Evolutionary conservation across 257 asterid genomes (phyloP).

Genomic region (Oldenlandia corymbosa): DNA sequence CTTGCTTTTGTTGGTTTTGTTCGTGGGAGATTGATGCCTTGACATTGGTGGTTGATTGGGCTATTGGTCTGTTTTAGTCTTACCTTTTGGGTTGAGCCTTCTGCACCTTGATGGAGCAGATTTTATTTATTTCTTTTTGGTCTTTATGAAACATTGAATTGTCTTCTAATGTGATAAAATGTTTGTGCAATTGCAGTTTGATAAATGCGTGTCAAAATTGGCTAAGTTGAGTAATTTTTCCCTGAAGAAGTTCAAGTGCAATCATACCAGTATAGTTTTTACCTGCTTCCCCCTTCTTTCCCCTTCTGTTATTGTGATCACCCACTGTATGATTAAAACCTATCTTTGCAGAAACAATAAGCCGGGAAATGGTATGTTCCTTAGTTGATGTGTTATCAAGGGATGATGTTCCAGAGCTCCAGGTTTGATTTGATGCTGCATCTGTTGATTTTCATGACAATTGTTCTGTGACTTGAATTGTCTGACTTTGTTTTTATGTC

Average conservation of each 20-base stretch:
- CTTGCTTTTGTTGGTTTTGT: too few relatives aligned
- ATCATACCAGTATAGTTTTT: too few relatives aligned
- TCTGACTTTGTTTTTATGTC: constrained; percentile 13
- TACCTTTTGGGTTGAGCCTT: too few relatives aligned
- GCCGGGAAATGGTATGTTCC: constrained; percentile 91
- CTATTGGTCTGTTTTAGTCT: background rate
- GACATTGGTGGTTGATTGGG: too few relatives aligned
- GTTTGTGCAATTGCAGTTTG: constrained; percentile 50
- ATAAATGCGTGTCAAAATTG: constrained; percentile 65
- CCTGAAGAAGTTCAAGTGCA: background rate
- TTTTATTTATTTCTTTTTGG: too few relatives aligned
- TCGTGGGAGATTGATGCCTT: too few relatives aligned
- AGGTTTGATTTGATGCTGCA: constrained; percentile 46
- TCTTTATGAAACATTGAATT: too few relatives aligned
- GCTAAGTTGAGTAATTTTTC: background rate
- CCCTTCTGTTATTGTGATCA: constrained; percentile 6
- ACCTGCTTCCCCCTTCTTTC: too few relatives aligned
- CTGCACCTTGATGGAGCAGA: too few relatives aligned
- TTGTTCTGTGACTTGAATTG: background rate
- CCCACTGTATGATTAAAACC: constrained; percentile 3
- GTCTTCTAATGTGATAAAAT: too few relatives aligned
- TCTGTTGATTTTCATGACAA: background rate
- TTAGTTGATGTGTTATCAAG: constrained; percentile 75
- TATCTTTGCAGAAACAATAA: constrained; percentile 54
- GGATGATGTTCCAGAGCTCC: constrained; percentile 80